A percentile compares a stretch with the other conserved stretches of the same genome.
These are phyloP conservation scores for Hypoxylon cercidicola DNA, from an alignment of 495 filamentous ascomycete species.

Conservation along the genomic window DNA sequence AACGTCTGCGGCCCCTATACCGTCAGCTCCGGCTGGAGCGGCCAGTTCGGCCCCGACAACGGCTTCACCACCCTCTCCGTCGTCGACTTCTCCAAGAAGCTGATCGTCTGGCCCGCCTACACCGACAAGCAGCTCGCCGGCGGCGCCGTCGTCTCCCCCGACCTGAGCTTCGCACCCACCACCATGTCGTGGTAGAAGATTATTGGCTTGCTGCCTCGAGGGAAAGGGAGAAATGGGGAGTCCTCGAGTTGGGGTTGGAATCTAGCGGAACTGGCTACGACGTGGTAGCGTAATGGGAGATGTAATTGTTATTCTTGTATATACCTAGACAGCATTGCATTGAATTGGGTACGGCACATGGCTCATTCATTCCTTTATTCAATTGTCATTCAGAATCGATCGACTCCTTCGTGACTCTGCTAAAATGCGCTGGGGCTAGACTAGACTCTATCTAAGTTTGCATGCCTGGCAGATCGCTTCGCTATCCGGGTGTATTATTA, in stretches of 20 bases:
- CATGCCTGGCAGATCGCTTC: no score
- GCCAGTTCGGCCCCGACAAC: slow-evolving; percentile 57
- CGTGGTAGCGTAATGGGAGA: not conserved
- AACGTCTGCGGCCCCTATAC: slow-evolving; percentile 53
- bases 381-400: no score
- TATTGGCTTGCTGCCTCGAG: slow-evolving; percentile 10
- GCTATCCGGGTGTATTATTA: no score
- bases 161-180: slow-evolving; percentile 54
- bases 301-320: not conserved
- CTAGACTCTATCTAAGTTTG: no score
- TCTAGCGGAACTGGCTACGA: no score
- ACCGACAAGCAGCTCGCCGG: slow-evolving; percentile 53
- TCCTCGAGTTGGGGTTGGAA: not conserved
- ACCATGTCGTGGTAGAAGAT: slow-evolving; percentile 48
- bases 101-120: slow-evolving; percentile 56
- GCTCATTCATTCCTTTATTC: no score
- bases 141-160: slow-evolving; percentile 53
- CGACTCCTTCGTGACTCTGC: no score
- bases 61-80: slow-evolving; percentile 61
- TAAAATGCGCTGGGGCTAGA: no score
- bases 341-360: no score
- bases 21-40: slow-evolving; percentile 59
- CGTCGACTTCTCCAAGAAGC: slow-evolving; percentile 52
- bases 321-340: no score
- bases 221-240: not conserved